A percentile compares a stretch with the other conserved stretches of the same genome.
Evolutionary conservation across 2,329 filamentous ascomycete species (phyloP).

Genomic region (Cercospora beticola): DNA sequence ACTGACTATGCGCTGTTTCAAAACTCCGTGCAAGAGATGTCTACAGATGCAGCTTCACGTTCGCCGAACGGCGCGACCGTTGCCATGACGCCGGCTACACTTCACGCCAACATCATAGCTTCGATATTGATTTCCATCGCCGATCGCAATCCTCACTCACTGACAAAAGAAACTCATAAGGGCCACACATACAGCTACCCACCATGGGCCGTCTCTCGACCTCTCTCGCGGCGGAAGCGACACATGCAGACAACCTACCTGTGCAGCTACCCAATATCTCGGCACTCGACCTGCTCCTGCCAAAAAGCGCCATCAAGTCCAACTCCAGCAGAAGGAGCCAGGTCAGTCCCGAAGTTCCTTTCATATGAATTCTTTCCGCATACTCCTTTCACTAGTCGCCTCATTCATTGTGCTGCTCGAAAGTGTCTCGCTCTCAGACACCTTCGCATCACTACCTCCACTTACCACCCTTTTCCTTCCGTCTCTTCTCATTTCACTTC

Average conservation of each 20-base stretch:
- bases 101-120: neutral
- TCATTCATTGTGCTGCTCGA: neutral
- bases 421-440: neutral
- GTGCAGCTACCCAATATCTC: constrained; percentile 33
- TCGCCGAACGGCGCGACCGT: neutral
- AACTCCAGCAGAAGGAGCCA: constrained; percentile 19
- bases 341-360: constrained; percentile 18
- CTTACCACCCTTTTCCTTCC: neutral
- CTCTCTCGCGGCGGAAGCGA: constrained; percentile 29
- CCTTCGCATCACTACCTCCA: neutral
- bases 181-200: neutral
- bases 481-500: neutral
- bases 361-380: constrained; percentile 1
- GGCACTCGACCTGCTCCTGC: constrained; percentile 35
- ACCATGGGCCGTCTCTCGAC: constrained; percentile 35
- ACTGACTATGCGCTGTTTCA: neutral
- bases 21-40: neutral
- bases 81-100: neutral
- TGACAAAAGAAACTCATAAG: neutral
- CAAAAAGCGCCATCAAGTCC: constrained; percentile 16
- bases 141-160: too few species aligned
- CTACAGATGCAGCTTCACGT: neutral
- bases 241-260: constrained; percentile 33
- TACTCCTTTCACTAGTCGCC: neutral
- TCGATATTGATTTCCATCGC: too few species aligned